phyloP scores from a whole-genome alignment of 441 rosid species.

The Gossypium gossypioides region DNA sequence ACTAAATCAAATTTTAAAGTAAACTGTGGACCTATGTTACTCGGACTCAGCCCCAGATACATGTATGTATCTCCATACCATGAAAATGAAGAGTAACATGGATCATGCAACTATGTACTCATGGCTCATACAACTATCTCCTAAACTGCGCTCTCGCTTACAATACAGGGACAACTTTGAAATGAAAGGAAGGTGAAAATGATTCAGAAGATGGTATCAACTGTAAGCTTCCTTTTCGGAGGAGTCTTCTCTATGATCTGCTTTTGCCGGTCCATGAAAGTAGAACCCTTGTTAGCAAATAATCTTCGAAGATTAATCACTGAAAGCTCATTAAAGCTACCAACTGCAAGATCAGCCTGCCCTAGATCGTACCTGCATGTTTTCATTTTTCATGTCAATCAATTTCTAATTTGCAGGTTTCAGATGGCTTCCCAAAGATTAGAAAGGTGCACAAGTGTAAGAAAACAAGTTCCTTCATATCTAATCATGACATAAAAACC shows the following conservation, averaged over 20 bases:
- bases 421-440: neutral
- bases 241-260: slow-evolving; percentile 71
- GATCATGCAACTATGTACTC: neutral
- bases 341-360: slow-evolving; percentile 88
- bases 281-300: slow-evolving; percentile 74
- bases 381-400: neutral
- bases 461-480: neutral
- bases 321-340: slow-evolving; percentile 69
- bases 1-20: neutral
- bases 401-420: neutral
- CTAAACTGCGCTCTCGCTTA: neutral
- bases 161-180: neutral
- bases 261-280: slow-evolving; percentile 82
- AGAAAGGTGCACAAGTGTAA: neutral
- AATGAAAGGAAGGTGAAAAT: neutral
- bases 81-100: neutral
- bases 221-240: slow-evolving; percentile 64
- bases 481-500: neutral
- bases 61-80: neutral
- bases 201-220: slow-evolving; percentile 68
- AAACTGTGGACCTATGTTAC: neutral
- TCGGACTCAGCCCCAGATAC: neutral
- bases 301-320: slow-evolving; percentile 85
- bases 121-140: neutral
- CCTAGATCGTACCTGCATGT: slow-evolving; percentile 73